These are phyloP conservation scores for Pythium myriotylum DNA, from an alignment of 352 stramenopile genomes.

Conservation along the genomic window DNA sequence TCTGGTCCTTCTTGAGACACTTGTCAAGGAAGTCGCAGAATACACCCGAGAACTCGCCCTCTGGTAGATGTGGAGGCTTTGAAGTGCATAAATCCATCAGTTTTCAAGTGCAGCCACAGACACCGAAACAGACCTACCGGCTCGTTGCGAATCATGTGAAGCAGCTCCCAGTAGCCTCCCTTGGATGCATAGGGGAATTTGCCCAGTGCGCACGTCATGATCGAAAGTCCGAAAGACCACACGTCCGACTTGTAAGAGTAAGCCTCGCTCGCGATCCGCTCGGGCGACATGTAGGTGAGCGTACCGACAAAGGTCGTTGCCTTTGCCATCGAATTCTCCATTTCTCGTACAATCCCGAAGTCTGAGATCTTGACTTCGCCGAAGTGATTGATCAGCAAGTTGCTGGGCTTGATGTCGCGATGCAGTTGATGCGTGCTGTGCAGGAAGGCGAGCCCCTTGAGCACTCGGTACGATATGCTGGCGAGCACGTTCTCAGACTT, in stretches of 20 bases:
- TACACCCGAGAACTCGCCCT: constrained; percentile 68
- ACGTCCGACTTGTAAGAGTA: constrained; percentile 90
- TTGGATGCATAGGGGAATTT: constrained; percentile 87
- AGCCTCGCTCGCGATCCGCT: constrained; percentile 90
- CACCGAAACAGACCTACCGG: constrained; percentile 34
- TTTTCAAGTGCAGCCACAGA: not conserved
- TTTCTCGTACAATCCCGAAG: constrained; percentile 84
- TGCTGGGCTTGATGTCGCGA: constrained; percentile 94
- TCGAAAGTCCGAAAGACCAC: constrained; percentile 85
- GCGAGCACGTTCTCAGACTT: constrained; percentile 87
- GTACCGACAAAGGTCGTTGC: constrained; percentile 92
- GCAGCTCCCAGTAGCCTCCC: constrained; percentile 89
- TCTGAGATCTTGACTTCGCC: constrained; percentile 90
- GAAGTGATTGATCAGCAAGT: constrained; percentile 93
- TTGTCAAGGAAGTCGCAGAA: constrained; percentile 85
- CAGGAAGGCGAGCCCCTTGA: constrained; percentile 89
- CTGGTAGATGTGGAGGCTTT: constrained; percentile 64
- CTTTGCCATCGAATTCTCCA: constrained; percentile 87
- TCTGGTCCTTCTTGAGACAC: constrained; percentile 80
- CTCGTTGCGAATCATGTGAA: constrained; percentile 89
- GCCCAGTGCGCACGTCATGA: constrained; percentile 90
- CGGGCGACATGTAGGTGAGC: constrained; percentile 93
- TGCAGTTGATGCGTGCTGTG: constrained; percentile 91
- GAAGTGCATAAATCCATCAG: not conserved
- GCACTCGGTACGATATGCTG: constrained; percentile 86